Base-by-base conservation (phyloP, 1,139 yeast genomes). In the Tardiomyces digboiensis region DNA sequence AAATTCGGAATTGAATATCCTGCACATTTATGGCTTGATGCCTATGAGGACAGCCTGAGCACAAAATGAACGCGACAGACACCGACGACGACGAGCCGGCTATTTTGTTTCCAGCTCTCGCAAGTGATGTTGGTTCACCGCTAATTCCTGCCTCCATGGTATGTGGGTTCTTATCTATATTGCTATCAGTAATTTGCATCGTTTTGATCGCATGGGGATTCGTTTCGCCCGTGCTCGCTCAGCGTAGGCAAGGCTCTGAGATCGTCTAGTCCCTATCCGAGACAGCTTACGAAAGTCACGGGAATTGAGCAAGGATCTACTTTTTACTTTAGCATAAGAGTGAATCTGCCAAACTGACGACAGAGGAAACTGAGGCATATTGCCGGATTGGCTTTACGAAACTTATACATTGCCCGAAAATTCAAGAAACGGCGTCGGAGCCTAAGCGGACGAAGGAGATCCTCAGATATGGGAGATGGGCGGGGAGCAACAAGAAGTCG, bases 291-390 rank as follows among this genome's bases (percentile, higher is more conserved):
- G n/a, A n/a, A n/a, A n/a, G n/a, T n/a, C n/a, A n/a, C n/a, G n/a
- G n/a, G n/a, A n/a, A n/a, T n/a, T n/a, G n/a, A n/a, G n/a, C n/a
- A n/a, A n/a, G n/a, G n/a, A n/a, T n/a, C n/a, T n/a, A n/a, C n/a
- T n/a, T n/a, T n/a, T n/a, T n/a, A n/a, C n/a, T n/a, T n/a, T n/a
- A n/a, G n/a, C n/a, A n/a, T n/a, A n/a, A n/a, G n/a, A 19, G 19
- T 26, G 21, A 20, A n/a, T 36, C 19, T 36, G 20, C 19, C 43
- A n/a, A 14, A 18, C 39, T n/a, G 44, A 19, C 33, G 16, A 19
- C 37, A 45, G 50, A 47, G 56, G 38, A 46, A 49, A 38, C 41
- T 58, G 37, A 43, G 59, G 20, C 61, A 55, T 48, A 46, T 52
- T 8, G 47, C 44, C 38, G 59, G 52, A 22, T 41, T 52, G 14